Evolutionary conservation across 2,329 filamentous ascomycete species (phyloP), one percentile per base, ranked within the genome.

Genomic region (Lecanicillium sp.): DNA sequence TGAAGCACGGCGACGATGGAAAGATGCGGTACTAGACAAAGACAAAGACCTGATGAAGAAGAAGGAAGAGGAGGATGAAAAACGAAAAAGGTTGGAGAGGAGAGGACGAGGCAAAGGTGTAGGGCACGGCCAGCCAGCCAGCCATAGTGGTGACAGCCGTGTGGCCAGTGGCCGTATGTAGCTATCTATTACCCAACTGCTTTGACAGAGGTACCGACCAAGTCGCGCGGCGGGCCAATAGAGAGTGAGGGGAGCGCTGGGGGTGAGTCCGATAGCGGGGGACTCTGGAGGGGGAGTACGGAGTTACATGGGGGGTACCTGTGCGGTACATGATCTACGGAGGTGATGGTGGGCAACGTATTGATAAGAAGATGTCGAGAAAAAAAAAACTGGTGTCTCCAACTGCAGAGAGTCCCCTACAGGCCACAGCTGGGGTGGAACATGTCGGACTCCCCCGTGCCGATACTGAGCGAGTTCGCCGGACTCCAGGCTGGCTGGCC

Each of bases 361-460:
- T 33, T 47, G 36, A 40, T 30, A 39, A 40, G 29, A 36, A 17
- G 11, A 15, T 23, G 9, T 17, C 17, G 23, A 36, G n/a, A 14
- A 40, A 48, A 17, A 37, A 37, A 48, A 43, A 49, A 33, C 10
- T 11, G 27, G 8, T 7, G 27, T 29, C 27, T 29, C 27, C 14
- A 29, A 29, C n/a, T n/a, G n/a, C n/a, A n/a, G n/a, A n/a, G n/a
- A n/a, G n/a, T n/a, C n/a, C n/a, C n/a, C n/a, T n/a, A n/a, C n/a
- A n/a, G n/a, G n/a, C n/a, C 32, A 15, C 32, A 24, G 21, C 36
- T 23, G 12, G 29, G 35, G 17, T 29, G 30, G 49, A 32, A 57
- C 52, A 52, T 48, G 53, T 52, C 56, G 56, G 55, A 38, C 38
- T 29, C 44, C 23, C 47, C 48, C 52, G 54, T 52, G 33, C 54